Evolutionary conservation across 768 basidiomycete genomes (phyloP).

Genomic region (Suillus cothurnatus): DNA sequence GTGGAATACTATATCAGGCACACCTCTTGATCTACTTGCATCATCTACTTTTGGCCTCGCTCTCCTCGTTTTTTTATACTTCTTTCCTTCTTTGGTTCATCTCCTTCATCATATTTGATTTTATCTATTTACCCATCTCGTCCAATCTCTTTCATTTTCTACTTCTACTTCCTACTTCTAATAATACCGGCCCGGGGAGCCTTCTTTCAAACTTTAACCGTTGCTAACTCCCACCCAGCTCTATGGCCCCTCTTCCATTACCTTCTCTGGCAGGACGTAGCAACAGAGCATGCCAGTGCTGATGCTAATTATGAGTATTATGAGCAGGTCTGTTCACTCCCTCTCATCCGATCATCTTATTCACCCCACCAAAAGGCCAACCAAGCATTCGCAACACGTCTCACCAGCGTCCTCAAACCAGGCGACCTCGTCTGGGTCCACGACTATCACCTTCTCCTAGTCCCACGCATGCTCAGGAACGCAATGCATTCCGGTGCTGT

Average conservation of each 20-base stretch:
- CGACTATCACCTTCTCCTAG: slow-evolving; percentile 95
- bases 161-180: slow-evolving; percentile 6
- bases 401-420: slow-evolving; percentile 75
- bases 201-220: not conserved
- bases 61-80: not conserved
- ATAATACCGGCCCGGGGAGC: not conserved
- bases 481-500: slow-evolving; percentile 38
- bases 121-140: not conserved
- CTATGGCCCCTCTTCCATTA: slow-evolving; percentile 99
- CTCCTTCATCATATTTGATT: not conserved
- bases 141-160: not conserved
- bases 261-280: slow-evolving; percentile 96
- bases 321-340: slow-evolving; percentile 19
- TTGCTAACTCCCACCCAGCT: slow-evolving; percentile 43
- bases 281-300: slow-evolving; percentile 84
- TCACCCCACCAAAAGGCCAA: slow-evolving; percentile 56
- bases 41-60: not conserved
- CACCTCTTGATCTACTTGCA: slow-evolving; percentile 3
- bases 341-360: not conserved
- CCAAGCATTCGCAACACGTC: slow-evolving; percentile 73
- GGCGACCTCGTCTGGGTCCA: slow-evolving; percentile 96
- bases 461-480: slow-evolving; percentile 82
- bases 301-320: slow-evolving; percentile 68
- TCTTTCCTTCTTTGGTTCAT: not conserved
- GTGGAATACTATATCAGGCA: slow-evolving; percentile 35